phyloP scores from a whole-genome alignment of 352 stramenopile species.

The Elongisporangium undulatum region DNA sequence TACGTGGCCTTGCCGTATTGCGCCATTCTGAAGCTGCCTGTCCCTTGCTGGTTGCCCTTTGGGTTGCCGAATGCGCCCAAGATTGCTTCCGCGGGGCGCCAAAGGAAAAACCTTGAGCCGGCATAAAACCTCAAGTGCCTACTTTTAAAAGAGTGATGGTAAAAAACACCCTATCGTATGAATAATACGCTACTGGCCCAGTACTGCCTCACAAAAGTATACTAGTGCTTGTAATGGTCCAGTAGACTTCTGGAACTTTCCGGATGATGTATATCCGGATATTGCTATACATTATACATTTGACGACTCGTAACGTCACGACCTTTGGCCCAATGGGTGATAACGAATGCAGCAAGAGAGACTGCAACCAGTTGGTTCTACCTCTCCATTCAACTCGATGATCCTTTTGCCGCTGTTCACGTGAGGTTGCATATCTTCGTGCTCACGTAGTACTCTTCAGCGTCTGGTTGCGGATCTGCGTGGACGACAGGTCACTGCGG shows the following conservation, averaged over 20 bases:
- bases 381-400: too few species aligned
- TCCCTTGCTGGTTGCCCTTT: not conserved
- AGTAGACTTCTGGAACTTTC: not conserved
- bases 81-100: not conserved
- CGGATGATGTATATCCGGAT: not conserved
- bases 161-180: not conserved
- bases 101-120: not conserved
- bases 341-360: too few species aligned
- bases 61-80: not conserved
- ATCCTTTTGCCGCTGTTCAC: too few species aligned
- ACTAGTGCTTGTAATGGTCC: not conserved
- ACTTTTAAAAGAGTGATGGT: not conserved
- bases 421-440: too few species aligned
- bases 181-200: not conserved
- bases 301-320: not conserved
- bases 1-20: constrained; percentile 93
- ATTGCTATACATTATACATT: not conserved
- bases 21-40: constrained; percentile 64
- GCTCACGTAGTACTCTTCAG: too few species aligned
- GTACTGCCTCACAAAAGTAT: too few species aligned
- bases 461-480: constrained; percentile 49
- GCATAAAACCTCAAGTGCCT: not conserved
- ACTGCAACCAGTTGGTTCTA: too few species aligned
- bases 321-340: too few species aligned
- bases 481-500: constrained; percentile 87